A percentile compares a stretch with the other conserved stretches of the same genome.
Conservation (phyloP, 23 red algal genomes). For the Gracilaria gracilis region DNA sequence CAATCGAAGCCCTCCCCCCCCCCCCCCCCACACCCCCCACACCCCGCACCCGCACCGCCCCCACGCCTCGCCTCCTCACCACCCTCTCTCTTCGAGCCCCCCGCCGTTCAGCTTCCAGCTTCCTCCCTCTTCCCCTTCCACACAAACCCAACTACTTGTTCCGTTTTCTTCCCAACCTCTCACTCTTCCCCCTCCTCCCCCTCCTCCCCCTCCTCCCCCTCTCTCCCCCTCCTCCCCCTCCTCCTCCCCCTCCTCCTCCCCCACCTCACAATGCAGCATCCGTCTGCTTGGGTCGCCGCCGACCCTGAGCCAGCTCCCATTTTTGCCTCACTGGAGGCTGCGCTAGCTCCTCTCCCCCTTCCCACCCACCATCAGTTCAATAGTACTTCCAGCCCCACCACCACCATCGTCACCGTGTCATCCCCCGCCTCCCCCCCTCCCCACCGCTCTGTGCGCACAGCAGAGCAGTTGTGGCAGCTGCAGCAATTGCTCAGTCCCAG, state of each 20-base stretch:
- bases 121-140: not conserved
- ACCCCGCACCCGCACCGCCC: no score
- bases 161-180: not conserved
- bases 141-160: not conserved
- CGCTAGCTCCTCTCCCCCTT: not conserved
- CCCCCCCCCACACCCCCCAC: not conserved
- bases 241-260: not conserved
- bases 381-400: slow-evolving; percentile 30
- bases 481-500: slow-evolving; percentile 5
- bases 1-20: not conserved
- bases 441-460: not conserved
- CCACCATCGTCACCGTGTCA: slow-evolving; percentile 10
- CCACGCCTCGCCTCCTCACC: not conserved
- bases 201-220: not conserved
- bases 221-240: not conserved
- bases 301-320: slow-evolving; percentile 21
- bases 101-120: no score
- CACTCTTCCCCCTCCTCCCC: not conserved
- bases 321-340: slow-evolving; percentile 3
- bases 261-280: slow-evolving; percentile 8
- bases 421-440: not conserved
- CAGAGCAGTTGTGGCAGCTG: slow-evolving; percentile 25
- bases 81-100: not conserved
- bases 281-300: slow-evolving; percentile 1
- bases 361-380: not conserved